phyloP scores from a whole-genome alignment of 208 protist species.

The Novymonas esmeraldas region DNA sequence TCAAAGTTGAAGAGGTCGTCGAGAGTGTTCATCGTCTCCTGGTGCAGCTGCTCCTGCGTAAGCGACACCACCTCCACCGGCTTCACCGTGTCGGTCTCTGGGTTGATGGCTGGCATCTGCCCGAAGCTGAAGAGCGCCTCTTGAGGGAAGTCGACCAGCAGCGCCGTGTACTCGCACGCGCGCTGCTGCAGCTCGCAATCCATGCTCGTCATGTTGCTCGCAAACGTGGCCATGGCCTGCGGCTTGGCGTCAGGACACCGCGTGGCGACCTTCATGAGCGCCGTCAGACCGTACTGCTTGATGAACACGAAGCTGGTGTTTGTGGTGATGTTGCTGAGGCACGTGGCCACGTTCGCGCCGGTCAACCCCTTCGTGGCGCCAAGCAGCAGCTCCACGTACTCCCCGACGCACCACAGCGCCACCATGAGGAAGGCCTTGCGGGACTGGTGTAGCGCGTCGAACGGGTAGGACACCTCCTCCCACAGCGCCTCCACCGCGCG shows the following conservation, averaged over 20 bases:
- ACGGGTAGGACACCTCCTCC: slow-evolving; percentile 75
- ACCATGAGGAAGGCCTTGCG: slow-evolving; percentile 93
- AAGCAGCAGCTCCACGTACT: slow-evolving; percentile 94
- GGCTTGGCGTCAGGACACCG: slow-evolving; percentile 62
- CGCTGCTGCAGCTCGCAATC: slow-evolving; percentile 95
- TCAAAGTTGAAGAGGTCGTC: slow-evolving; percentile 78
- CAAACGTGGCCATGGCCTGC: slow-evolving; percentile 56
- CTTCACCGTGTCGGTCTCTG: slow-evolving; percentile 36
- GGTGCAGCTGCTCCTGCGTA: slow-evolving; percentile 48
- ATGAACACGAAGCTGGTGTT: slow-evolving; percentile 73
- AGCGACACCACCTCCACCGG: slow-evolving; percentile 67
- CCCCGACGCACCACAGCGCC: slow-evolving; percentile 96
- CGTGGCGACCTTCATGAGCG: slow-evolving; percentile 94
- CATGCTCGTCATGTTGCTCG: slow-evolving; percentile 68
- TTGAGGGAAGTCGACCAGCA: slow-evolving; percentile 79
- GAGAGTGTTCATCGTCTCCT: slow-evolving; percentile 54
- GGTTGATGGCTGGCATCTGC: slow-evolving; percentile 81
- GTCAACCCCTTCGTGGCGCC: slow-evolving; percentile 24
- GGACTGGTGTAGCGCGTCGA: slow-evolving; percentile 76
- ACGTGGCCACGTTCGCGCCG: slow-evolving; percentile 52
- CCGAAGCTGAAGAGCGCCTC: slow-evolving; percentile 74
- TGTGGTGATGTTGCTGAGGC: slow-evolving; percentile 71
- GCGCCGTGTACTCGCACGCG: slow-evolving; percentile 89
- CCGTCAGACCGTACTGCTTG: slow-evolving; percentile 94
- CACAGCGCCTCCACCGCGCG: slow-evolving; percentile 91